Evolutionary conservation across 2,329 filamentous ascomycete genomes (phyloP), one percentile per base, ranked within the genome.

Genomic region (Aspergillus thermomutatus): DNA sequence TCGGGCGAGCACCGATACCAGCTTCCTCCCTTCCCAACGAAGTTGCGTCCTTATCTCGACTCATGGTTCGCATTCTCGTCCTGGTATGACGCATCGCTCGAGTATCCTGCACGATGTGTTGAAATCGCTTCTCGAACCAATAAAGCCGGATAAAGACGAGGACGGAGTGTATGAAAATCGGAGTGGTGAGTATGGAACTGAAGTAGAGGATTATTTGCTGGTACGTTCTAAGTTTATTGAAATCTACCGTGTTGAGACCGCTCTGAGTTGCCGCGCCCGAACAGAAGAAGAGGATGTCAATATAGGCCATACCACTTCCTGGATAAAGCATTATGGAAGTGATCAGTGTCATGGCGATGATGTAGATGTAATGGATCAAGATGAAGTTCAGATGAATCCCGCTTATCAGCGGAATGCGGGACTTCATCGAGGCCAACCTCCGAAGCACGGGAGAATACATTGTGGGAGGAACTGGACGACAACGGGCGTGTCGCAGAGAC

Each of bases 111-210:
- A 89, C 92, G 62, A 96, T 84, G 66, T 90, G 83, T 70, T 96
- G 89, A 70, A 99, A 97, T 7, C 92, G 86, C 74, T 95, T 96
- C 75, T 99, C 92, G 71, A 99, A 99, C 93, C 93, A 99, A 75
- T 96, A 97, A 1, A 99, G 80, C 26, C 94, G 89, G 14, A 97
- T 82, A 65, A 96, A 93, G 7, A 99, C 94, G 47, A 99, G 91
- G 47, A 85, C 89, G 1, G 89, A 85, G 69, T 96, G 87, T 66
- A 96, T 87, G 49, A 89, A 87, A 59, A 96, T 94, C 0, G 92
- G 92, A 51, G 91, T 96, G 26, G 88, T 86, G 11, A 91, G 66
- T 80, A 91, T 87, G 3, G 88, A 80, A 43, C 90, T 80, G 6
- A 92, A 66, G 66, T 88, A 92, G 26, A 95, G 77, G 51, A 89